Evolutionary conservation across 768 basidiomycete genomes (phyloP).

Genomic region (Lentinula detonsa): DNA sequence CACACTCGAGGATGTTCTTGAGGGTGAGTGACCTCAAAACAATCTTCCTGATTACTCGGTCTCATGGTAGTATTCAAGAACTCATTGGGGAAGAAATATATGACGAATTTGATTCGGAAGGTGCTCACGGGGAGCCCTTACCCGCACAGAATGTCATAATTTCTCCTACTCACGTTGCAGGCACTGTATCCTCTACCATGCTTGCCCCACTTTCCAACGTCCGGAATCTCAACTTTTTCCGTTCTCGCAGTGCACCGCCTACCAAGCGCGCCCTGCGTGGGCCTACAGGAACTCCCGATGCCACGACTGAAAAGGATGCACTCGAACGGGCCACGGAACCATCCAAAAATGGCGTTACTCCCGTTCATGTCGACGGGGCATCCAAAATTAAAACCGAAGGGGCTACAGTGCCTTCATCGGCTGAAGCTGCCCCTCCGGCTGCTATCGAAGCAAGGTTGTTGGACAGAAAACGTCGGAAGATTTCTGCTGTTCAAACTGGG

Average conservation of each 20-base stretch:
- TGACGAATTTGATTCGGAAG: constrained; percentile 62
- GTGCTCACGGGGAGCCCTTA: constrained; percentile 29
- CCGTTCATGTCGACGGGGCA: neutral
- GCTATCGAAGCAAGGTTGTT: constrained; percentile 4
- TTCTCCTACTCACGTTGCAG: constrained; percentile 9
- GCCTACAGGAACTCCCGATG: constrained; percentile 7
- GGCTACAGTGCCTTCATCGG: neutral
- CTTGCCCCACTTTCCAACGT: constrained; percentile 19
- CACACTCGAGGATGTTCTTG: constrained; percentile 66
- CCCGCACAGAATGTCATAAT: constrained; percentile 10
- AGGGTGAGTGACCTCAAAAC: constrained; percentile 31
- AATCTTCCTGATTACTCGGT: neutral
- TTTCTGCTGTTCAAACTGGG: neutral
- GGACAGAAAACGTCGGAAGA: constrained; percentile 1
- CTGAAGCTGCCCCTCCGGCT: neutral
- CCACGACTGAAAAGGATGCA: neutral
- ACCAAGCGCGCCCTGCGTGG: constrained; percentile 19
- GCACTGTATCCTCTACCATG: constrained; percentile 4
- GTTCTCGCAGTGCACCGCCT: constrained; percentile 33
- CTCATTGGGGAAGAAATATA: constrained; percentile 71
- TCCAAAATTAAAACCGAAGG: neutral
- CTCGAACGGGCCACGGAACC: neutral
- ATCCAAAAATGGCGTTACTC: neutral
- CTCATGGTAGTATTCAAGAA: constrained; percentile 26
- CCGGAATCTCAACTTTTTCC: constrained; percentile 25